Evolutionary conservation across 2,329 filamentous ascomycete genomes (phyloP), one percentile per base, ranked within the genome.

Genomic region (Hymenoscyphus occultus): DNA sequence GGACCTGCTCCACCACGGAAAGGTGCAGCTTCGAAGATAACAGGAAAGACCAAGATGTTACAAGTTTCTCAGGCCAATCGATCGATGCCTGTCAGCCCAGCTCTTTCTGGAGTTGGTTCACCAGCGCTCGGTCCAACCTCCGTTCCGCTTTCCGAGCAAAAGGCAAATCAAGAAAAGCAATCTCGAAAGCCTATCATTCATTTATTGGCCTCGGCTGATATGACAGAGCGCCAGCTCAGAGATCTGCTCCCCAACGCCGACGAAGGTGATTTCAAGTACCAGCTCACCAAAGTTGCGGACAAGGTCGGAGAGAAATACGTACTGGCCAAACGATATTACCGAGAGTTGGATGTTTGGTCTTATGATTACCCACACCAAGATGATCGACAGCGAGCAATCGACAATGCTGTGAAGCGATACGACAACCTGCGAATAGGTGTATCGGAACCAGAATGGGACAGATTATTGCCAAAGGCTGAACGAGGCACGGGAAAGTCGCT

Each of bases 301-400:
- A 79, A 83, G 64, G 68, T 78, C 2, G 77, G 77, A 4, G 80
- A 83, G 66, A 85, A 80, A 69, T 89, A 83, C 81, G 76, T 78
- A 40, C 76, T 89, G 70, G 81, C 82, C 67, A 86, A 84, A 76
- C 77, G 79, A 31, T 84, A 81, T 67, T 89, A 83, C 82, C 87
- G 83, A 74, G 86, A 89, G 68, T 79, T 89, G 14, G 86, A 89
- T 69, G 84, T 88, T 28, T 89, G 84, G 81, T 83, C 81, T 64
- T 87, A 87, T 73, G 77, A 83, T 35, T 89, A 89, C 71, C 78
- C 79, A 56, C 79, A 75, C 45, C 76, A 80, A 19, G 81, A 83
- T 39, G 81, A 86, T 66, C 83, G 86, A 39, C 80, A 91, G 73
- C 77, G 81, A 71, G 82, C 84, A 67, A 83, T 89, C 73, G 80